These are phyloP conservation scores for Tuber microsphaerosporum DNA, from an alignment of 495 filamentous ascomycete species.

Conservation along the genomic window DNA sequence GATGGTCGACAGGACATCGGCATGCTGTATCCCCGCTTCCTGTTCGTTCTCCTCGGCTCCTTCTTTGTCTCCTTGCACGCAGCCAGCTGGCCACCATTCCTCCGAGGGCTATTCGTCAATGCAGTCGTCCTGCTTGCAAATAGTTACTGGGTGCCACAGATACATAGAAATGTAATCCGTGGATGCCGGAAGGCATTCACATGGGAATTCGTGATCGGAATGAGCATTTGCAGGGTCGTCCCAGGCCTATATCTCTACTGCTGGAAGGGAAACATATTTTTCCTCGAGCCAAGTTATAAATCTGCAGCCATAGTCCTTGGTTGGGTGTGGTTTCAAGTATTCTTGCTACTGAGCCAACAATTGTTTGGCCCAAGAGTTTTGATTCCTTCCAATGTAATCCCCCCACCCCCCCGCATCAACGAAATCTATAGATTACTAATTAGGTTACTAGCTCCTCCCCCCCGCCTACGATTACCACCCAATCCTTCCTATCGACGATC, in stretches of 20 bases:
- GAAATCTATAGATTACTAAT: constrained; percentile 54
- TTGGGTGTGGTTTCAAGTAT: constrained; percentile 92
- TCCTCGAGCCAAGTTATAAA: constrained; percentile 61
- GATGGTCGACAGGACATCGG: constrained; percentile 53
- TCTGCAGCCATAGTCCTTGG: constrained; percentile 57
- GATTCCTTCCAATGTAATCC: constrained; percentile 44
- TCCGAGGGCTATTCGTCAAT: constrained; percentile 66
- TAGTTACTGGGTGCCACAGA: constrained; percentile 87
- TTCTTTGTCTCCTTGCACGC: constrained; percentile 70
- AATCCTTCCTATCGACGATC: constrained; percentile 72
- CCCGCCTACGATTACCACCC: constrained; percentile 93
- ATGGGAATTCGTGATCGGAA: constrained; percentile 81
- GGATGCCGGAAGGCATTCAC: constrained; percentile 82
- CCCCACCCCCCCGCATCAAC: constrained; percentile 43
- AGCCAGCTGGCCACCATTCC: constrained; percentile 62
- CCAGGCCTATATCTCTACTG: constrained; percentile 80
- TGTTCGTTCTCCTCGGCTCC: constrained; percentile 61
- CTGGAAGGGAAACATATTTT: constrained; percentile 65
- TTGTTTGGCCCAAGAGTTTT: constrained; percentile 78
- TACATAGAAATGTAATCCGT: constrained; percentile 78
- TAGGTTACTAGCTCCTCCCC: constrained; percentile 47
- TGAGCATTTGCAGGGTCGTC: constrained; percentile 65
- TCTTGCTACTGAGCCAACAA: constrained; percentile 68
- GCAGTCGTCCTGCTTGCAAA: constrained; percentile 62
- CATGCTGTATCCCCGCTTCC: constrained; percentile 71